Conservation (phyloP, 306 rosid species). For the Purshia tridentata region DNA sequence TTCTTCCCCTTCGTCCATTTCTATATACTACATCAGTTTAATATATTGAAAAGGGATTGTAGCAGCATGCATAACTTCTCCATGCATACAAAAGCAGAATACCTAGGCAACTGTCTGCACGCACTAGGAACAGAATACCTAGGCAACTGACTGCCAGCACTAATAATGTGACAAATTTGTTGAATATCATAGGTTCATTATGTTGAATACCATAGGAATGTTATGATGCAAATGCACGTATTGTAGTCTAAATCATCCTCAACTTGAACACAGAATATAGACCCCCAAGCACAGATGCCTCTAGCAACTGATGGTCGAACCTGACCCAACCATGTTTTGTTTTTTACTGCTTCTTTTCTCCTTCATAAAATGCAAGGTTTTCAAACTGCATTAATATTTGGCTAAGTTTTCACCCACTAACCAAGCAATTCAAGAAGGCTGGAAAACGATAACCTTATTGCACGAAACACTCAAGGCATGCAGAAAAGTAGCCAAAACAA, state of each 20-base stretch:
- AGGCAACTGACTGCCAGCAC: background rate
- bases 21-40: background rate
- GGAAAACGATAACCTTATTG: background rate
- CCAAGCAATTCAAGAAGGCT: constrained; percentile 9
- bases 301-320: background rate
- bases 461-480: background rate
- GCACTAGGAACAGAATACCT: background rate
- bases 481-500: constrained; percentile 10
- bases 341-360: background rate
- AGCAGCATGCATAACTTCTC: background rate
- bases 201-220: too few relatives aligned
- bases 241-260: too few relatives aligned
- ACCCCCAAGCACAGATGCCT: background rate
- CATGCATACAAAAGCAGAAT: background rate
- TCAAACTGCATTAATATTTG: background rate
- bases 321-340: background rate
- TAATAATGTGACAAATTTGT: too few relatives aligned
- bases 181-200: too few relatives aligned
- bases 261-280: background rate
- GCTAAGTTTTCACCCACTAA: background rate
- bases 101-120: background rate
- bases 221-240: too few relatives aligned
- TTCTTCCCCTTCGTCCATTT: background rate
- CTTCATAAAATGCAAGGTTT: background rate
- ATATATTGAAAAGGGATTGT: background rate